Percentiles rank a stretch among this genome's conserved stretches.
phyloP scores from a whole-genome alignment of 208 protist genomes.

The Phytomonas sp. region DNA sequence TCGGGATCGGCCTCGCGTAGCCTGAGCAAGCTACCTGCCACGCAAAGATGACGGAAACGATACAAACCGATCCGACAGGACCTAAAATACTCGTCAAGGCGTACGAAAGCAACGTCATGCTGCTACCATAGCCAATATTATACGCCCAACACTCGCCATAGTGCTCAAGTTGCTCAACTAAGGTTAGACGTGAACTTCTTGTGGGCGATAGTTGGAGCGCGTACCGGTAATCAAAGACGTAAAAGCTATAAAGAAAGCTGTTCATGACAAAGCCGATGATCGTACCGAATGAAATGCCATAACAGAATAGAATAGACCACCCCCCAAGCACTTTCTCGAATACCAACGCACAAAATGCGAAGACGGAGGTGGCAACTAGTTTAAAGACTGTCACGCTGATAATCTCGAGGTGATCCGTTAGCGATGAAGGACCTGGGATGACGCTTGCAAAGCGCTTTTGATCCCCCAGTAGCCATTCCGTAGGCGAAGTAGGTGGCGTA shows the following conservation, averaged over 20 bases:
- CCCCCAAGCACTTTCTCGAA: slow-evolving; percentile 8
- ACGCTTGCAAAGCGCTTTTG: too few relatives aligned
- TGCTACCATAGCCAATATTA: slow-evolving; percentile 49
- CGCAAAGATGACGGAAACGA: slow-evolving; percentile 44
- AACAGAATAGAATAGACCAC: too few relatives aligned
- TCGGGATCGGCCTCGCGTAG: slow-evolving; percentile 22
- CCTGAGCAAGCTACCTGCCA: slow-evolving; percentile 47
- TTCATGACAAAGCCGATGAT: slow-evolving; percentile 30
- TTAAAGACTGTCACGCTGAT: slow-evolving; percentile 54
- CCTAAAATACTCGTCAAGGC: slow-evolving; percentile 18
- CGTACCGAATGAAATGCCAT: slow-evolving; percentile 7
- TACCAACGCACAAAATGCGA: slow-evolving; percentile 20
- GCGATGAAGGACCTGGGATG: too few relatives aligned
- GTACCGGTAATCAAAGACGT: slow-evolving; percentile 70
- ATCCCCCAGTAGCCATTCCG: too few relatives aligned
- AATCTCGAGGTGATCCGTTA: slow-evolving; percentile 11
- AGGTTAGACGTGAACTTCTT: slow-evolving; percentile 12
- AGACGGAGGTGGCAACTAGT: slow-evolving; percentile 39
- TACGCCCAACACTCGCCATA: slow-evolving; percentile 59
- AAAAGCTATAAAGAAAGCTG: slow-evolving; percentile 59
- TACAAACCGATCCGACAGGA: slow-evolving; percentile 29
- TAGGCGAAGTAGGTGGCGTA: too few relatives aligned
- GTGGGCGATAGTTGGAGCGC: slow-evolving; percentile 14
- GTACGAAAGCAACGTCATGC: slow-evolving; percentile 25
- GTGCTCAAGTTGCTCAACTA: slow-evolving; percentile 27